Evolutionary conservation across 2,329 filamentous ascomycete genomes (phyloP).

Genomic region (Nigrospora sphaerica): DNA sequence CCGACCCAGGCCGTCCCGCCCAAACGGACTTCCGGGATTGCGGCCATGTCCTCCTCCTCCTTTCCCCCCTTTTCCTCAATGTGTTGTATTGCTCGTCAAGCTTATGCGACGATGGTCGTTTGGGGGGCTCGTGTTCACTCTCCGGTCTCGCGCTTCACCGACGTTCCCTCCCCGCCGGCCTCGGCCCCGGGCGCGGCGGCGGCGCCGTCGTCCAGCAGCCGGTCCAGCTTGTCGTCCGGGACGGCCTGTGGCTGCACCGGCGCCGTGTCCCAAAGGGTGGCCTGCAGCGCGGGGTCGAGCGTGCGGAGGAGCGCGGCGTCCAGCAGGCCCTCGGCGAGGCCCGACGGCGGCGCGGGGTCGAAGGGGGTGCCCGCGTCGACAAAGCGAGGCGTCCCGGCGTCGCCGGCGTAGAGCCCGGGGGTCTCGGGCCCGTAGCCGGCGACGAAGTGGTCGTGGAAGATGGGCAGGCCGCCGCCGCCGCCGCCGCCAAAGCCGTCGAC

Average conservation of each 20-base stretch:
- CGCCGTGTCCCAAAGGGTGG: background rate
- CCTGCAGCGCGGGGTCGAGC: background rate
- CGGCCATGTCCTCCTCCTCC: no score
- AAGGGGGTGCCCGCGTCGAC: background rate
- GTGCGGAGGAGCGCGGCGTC: background rate
- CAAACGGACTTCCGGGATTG: no score
- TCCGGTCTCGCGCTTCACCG: no score
- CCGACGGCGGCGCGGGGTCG: background rate
- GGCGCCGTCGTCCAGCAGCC: background rate
- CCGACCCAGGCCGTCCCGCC: no score
- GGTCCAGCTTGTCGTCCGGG: background rate
- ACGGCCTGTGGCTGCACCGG: background rate
- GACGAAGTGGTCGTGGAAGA: background rate
- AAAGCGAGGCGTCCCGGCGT: background rate
- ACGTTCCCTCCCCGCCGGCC: no score
- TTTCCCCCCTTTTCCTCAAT: no score
- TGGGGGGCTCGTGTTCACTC: no score
- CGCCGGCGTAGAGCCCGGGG: background rate
- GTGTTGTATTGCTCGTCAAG: no score
- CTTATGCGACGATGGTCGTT: no score
- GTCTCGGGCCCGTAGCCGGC: background rate
- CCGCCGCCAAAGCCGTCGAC: background rate
- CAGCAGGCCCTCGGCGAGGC: background rate
- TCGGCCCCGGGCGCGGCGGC: no score
- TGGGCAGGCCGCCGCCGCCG: background rate